A percentile compares a stretch with the other conserved stretches of the same genome.
Evolutionary conservation across 164 flowering plant genomes (phyloP).

Genomic region (Hamamelis virginiana): DNA sequence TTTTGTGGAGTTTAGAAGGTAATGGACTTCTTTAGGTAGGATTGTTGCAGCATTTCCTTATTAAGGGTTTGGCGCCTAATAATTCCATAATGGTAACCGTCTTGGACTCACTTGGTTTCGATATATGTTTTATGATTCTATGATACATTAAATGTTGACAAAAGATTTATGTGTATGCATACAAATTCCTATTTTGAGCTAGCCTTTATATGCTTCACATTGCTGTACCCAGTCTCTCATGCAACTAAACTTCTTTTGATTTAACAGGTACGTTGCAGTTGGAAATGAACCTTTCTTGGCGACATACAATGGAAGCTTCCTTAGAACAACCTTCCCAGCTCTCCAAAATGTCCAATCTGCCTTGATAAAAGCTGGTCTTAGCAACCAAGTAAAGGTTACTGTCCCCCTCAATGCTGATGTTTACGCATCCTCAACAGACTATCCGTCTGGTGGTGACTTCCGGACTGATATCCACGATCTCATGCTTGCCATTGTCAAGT

Average conservation of each 20-base stretch:
- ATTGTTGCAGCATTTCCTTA: no score
- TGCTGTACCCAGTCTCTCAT: neutral
- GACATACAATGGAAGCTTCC: conserved; percentile 76
- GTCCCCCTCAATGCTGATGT: conserved; percentile 84
- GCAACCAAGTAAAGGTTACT: conserved; percentile 65
- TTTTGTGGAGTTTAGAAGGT: no score
- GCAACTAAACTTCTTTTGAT: neutral
- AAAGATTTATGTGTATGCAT: no score
- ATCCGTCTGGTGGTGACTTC: conserved; percentile 88
- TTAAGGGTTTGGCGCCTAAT: no score
- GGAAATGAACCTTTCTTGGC: conserved; percentile 87
- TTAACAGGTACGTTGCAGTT: conserved; percentile 81
- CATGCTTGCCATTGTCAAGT: conserved; percentile 66
- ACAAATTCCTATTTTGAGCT: no score
- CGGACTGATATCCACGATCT: conserved; percentile 69
- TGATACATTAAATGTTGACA: no score
- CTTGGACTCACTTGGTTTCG: no score
- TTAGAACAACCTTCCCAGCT: conserved; percentile 73
- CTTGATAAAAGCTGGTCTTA: conserved; percentile 68
- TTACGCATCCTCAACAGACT: conserved; percentile 38
- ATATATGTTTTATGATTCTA: no score
- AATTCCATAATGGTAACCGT: no score
- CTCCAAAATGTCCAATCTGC: conserved; percentile 79
- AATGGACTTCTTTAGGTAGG: no score
- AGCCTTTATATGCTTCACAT: no score